These are phyloP conservation scores for Pseudocercospora fuligena DNA, from an alignment of 2,329 filamentous ascomycete genomes.

Conservation along the genomic window DNA sequence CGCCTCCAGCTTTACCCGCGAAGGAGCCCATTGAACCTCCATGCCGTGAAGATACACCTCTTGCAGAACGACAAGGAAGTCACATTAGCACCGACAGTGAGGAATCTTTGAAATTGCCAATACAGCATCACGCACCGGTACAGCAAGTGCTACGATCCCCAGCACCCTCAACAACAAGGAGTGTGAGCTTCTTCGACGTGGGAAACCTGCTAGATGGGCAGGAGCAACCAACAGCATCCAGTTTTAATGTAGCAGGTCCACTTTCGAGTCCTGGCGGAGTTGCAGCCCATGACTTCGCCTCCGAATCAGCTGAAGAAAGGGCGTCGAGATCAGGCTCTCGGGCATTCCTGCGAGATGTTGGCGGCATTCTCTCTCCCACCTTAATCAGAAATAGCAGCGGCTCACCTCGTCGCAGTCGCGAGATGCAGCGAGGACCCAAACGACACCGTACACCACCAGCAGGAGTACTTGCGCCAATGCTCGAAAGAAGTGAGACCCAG, in stretches of 20 bases:
- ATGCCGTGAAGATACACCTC: neutral
- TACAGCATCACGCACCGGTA: conserved; percentile 12
- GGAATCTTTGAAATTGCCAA: conserved; percentile 18
- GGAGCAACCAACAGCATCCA: conserved; percentile 33
- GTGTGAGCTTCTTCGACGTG: conserved; percentile 82
- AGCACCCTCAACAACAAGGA: conserved; percentile 27
- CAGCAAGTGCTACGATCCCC: conserved; percentile 28
- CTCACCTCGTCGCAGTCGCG: conserved; percentile 18
- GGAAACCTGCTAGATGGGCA: conserved; percentile 72
- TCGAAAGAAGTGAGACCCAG: conserved; percentile 35
- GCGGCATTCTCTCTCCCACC: conserved; percentile 33
- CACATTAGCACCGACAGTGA: conserved; percentile 23
- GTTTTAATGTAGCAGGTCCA: conserved; percentile 62
- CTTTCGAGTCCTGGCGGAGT: conserved; percentile 15
- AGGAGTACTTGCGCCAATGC: conserved; percentile 36
- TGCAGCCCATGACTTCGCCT: conserved; percentile 48
- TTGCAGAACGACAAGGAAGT: conserved; percentile 5
- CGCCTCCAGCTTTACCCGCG: conserved; percentile 48
- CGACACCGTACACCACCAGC: conserved; percentile 27
- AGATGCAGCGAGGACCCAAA: conserved; percentile 14
- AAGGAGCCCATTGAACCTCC: conserved; percentile 1
- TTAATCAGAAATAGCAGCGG: conserved; percentile 18
- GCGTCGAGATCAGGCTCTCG: conserved; percentile 36
- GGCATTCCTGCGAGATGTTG: conserved; percentile 40
- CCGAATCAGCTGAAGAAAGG: conserved; percentile 26